These are phyloP conservation scores for Scleromitrula shiraiana DNA, from an alignment of 2,329 filamentous ascomycete genomes.

Conservation along the genomic window DNA sequence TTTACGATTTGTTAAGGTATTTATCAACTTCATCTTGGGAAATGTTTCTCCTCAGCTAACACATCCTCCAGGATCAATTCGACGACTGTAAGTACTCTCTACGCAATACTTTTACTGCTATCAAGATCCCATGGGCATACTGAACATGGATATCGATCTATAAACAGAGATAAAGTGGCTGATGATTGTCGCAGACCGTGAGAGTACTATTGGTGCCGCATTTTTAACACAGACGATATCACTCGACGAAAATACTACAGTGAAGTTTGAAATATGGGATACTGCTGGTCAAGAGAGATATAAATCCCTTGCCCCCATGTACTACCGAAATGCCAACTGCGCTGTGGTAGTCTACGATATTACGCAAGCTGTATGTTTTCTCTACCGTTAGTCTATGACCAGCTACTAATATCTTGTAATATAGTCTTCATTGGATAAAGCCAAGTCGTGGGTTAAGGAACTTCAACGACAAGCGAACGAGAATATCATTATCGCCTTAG, in stretches of 20 bases:
- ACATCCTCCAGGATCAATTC: slow-evolving; percentile 75
- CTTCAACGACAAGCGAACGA: slow-evolving; percentile 98
- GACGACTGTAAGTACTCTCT: slow-evolving; percentile 49
- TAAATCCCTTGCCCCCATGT: slow-evolving; percentile 98
- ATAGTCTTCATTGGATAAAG: slow-evolving; percentile 94
- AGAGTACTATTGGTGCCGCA: slow-evolving; percentile 56
- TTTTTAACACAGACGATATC: slow-evolving; percentile 99
- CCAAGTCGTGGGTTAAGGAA: slow-evolving; percentile 98
- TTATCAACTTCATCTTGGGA: slow-evolving; percentile 19
- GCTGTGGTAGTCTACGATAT: slow-evolving; percentile 99
- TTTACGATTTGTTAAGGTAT: slow-evolving; percentile 93
- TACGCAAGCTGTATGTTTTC: slow-evolving; percentile 74
- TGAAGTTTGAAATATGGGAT: slow-evolving; percentile 99
- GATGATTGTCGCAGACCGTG: slow-evolving; percentile 14
- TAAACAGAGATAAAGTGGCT: slow-evolving; percentile 3
- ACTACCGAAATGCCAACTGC: slow-evolving; percentile 99
- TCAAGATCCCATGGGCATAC: background rate
- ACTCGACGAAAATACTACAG: slow-evolving; percentile 93
- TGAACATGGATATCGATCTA: background rate
- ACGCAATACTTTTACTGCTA: background rate
- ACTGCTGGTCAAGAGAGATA: slow-evolving; percentile 97
- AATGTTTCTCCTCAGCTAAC: slow-evolving; percentile 2
- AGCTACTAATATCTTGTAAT: background rate
- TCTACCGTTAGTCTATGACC: too few species aligned
- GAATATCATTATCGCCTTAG: slow-evolving; percentile 97